Evolutionary conservation across 2,329 filamentous ascomycete genomes (phyloP).

Genomic region (Xylariaceae sp.): DNA sequence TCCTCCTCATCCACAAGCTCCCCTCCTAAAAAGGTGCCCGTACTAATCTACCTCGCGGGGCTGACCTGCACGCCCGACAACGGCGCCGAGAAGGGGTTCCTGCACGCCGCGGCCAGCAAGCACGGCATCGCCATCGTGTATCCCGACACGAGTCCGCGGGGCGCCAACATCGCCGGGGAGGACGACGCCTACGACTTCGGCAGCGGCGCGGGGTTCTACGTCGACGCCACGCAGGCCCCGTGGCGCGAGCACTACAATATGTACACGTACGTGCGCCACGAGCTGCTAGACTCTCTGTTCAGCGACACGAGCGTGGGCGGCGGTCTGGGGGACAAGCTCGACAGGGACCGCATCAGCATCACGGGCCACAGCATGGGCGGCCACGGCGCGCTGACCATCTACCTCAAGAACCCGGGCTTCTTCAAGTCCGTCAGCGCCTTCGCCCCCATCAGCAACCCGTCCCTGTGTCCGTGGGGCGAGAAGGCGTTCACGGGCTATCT

Average conservation of each 20-base stretch:
- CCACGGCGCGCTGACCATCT: slow-evolving; percentile 91
- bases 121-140: slow-evolving; percentile 91
- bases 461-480: slow-evolving; percentile 87
- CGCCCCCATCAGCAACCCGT: slow-evolving; percentile 87
- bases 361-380: slow-evolving; percentile 98
- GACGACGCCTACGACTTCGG: slow-evolving; percentile 93
- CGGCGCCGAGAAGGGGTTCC: slow-evolving; percentile 83
- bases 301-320: slow-evolving; percentile 48
- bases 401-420: slow-evolving; percentile 86
- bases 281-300: slow-evolving; percentile 83
- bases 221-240: slow-evolving; percentile 80
- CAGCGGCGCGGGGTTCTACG: slow-evolving; percentile 90
- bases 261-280: slow-evolving; percentile 89
- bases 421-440: slow-evolving; percentile 92
- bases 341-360: slow-evolving; percentile 76
- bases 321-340: slow-evolving; percentile 70
- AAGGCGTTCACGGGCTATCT: slow-evolving; percentile 96
- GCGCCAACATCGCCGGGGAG: slow-evolving; percentile 81
- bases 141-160: slow-evolving; percentile 92
- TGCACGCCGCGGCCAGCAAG: slow-evolving; percentile 80
- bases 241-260: slow-evolving; percentile 86
- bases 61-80: slow-evolving; percentile 95
- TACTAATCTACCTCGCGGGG: slow-evolving; percentile 92
- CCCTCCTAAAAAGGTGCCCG: slow-evolving; percentile 67
- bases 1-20: slow-evolving; percentile 49